Evolutionary conservation across 208 protist genomes (phyloP).

Genomic region (Trypanosoma vivax): DNA sequence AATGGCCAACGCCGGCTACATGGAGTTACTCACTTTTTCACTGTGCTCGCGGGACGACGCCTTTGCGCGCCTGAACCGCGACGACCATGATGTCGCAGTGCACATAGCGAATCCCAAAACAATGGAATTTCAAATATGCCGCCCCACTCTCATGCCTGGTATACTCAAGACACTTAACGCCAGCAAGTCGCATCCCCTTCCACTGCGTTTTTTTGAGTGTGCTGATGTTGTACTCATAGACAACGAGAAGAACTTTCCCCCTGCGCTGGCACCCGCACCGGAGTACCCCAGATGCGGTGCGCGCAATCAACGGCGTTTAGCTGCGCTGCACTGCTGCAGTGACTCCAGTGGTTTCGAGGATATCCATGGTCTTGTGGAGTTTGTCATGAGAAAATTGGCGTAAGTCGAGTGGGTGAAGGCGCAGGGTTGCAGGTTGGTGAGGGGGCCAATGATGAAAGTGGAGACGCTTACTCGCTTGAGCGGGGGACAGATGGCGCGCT

Average conservation of each 20-base stretch:
- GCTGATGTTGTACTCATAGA: constrained; percentile 93
- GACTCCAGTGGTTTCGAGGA: constrained; percentile 73
- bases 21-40: constrained; percentile 94
- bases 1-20: constrained; percentile 92
- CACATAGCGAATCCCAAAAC: constrained; percentile 93
- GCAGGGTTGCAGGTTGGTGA: not conserved
- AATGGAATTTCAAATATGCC: constrained; percentile 92
- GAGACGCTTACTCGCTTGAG: constrained; percentile 53
- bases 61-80: constrained; percentile 67
- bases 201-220: constrained; percentile 96
- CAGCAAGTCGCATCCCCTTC: constrained; percentile 91
- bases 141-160: constrained; percentile 92
- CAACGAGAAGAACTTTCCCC: constrained; percentile 77
- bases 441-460: constrained; percentile 13
- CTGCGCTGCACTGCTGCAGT: constrained; percentile 79
- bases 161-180: constrained; percentile 93
- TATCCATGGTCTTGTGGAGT: constrained; percentile 70
- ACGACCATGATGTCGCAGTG: constrained; percentile 78
- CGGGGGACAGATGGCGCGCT: constrained; percentile 78
- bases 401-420: constrained; percentile 24
- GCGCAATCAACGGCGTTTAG: constrained; percentile 83
- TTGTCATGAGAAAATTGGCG: constrained; percentile 71
- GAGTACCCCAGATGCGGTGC: constrained; percentile 78
- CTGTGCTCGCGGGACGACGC: constrained; percentile 91
- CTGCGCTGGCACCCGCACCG: constrained; percentile 27